These are phyloP conservation scores for Nannizzia gypsea DNA, from an alignment of 2,329 filamentous ascomycete species.

Conservation along the genomic window DNA sequence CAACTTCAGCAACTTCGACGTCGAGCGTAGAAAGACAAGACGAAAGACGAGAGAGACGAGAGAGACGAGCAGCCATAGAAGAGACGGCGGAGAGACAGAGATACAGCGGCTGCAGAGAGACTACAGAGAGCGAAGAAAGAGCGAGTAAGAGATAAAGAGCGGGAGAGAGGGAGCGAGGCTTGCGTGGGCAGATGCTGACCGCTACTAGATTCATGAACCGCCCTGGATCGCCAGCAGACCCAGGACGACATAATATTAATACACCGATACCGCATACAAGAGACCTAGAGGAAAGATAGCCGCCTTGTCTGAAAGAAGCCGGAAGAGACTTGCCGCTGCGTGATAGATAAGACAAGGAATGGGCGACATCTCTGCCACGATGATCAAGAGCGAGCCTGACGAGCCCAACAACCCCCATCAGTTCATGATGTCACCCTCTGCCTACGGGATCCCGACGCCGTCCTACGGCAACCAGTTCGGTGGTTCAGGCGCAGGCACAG, in stretches of 20 bases:
- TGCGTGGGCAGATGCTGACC: not conserved
- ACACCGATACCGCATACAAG: not conserved
- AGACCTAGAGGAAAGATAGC: not conserved
- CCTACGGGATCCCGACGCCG: conserved; percentile 43
- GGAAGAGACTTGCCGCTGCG: not conserved
- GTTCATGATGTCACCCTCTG: conserved; percentile 40
- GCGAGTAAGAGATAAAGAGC: not conserved
- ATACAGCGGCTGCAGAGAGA: not conserved
- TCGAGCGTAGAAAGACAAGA: not conserved
- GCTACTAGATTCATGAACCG: not conserved
- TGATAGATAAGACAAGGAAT: conserved; percentile 24
- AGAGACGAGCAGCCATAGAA: not conserved
- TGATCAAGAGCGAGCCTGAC: conserved; percentile 58
- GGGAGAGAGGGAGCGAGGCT: not conserved
- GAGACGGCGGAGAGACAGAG: not conserved
- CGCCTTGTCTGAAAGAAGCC: not conserved
- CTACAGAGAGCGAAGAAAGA: not conserved
- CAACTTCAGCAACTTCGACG: not conserved
- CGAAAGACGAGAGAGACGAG: not conserved
- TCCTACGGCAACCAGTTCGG: conserved; percentile 39
- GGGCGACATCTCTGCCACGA: conserved; percentile 47
- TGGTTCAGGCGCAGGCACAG: conserved; percentile 24
- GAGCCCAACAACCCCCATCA: conserved; percentile 43
- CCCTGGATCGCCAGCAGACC: not conserved
- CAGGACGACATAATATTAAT: not conserved